Evolutionary conservation across 371 early-diverging fungal genomes (phyloP).

Genomic region (Mucor piriformis): DNA sequence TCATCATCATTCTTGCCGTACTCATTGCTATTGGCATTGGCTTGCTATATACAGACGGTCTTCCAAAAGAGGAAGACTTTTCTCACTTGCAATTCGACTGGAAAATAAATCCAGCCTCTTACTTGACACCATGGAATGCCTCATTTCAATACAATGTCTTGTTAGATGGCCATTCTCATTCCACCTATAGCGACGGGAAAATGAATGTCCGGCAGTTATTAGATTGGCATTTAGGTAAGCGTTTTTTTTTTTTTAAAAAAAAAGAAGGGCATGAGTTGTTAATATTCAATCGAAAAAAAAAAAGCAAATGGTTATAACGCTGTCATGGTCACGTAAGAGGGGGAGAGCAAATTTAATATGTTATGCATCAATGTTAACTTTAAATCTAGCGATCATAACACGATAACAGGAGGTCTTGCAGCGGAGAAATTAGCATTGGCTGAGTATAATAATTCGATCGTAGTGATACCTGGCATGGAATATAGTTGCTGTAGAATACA

Average conservation of each 20-base stretch:
- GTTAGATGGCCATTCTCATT: constrained; percentile 75
- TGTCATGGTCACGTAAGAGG: constrained; percentile 58
- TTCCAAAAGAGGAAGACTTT: constrained; percentile 40
- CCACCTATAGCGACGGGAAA: constrained; percentile 69
- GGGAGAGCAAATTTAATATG: not conserved
- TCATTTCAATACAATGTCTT: constrained; percentile 66
- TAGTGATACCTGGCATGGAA: constrained; percentile 77
- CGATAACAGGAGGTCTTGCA: constrained; percentile 66
- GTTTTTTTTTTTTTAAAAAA: not conserved
- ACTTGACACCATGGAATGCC: constrained; percentile 59
- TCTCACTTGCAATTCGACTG: constrained; percentile 56
- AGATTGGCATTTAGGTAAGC: constrained; percentile 65
- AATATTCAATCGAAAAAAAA: too few relatives aligned
- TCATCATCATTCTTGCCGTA: constrained; percentile 37
- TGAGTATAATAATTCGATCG: constrained; percentile 59
- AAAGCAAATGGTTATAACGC: constrained; percentile 79
- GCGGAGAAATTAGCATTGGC: constrained; percentile 61
- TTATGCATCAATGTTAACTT: not conserved
- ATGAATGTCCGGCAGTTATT: constrained; percentile 66
- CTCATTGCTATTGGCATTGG: constrained; percentile 47
- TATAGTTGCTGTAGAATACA: constrained; percentile 77
- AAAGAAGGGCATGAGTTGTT: too few relatives aligned
- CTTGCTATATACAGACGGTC: constrained; percentile 38
- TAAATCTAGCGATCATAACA: constrained; percentile 70
- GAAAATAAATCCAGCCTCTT: constrained; percentile 59